phyloP scores from a whole-genome alignment of 129 eudicot species.

The Silybum marianum region DNA sequence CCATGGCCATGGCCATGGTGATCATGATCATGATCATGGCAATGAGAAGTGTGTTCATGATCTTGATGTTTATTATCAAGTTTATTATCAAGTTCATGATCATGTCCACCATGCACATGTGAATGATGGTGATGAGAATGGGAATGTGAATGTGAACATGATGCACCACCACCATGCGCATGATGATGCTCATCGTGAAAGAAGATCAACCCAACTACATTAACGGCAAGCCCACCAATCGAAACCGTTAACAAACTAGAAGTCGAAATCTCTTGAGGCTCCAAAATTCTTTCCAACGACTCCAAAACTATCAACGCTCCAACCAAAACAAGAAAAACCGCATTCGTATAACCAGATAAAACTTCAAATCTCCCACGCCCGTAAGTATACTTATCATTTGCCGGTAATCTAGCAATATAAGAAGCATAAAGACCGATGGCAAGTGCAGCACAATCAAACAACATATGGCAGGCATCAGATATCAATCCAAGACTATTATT shows the following conservation, averaged over 20 bases:
- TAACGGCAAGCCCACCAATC: conserved; percentile 84
- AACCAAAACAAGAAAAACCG: conserved; percentile 90
- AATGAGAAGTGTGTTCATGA: too few species aligned
- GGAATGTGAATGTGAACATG: conserved; percentile 72
- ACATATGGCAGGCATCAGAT: conserved; percentile 98
- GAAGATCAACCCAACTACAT: conserved; percentile 83
- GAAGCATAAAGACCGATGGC: conserved; percentile 95
- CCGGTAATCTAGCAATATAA: conserved; percentile 81
- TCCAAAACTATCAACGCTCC: conserved; percentile 88
- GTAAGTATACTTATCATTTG: conserved; percentile 69
- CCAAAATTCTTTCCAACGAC: conserved; percentile 89
- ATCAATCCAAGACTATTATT: conserved; percentile 97
- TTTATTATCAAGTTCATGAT: conserved; percentile 8
- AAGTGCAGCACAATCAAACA: conserved; percentile 97
- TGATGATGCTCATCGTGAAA: conserved; percentile 98
- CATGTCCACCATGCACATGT: conserved; percentile 33
- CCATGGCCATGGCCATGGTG: background rate
- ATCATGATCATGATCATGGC: conserved; percentile 19
- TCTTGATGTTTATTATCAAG: conserved; percentile 10
- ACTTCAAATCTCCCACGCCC: conserved; percentile 99
- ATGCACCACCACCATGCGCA: conserved; percentile 87
- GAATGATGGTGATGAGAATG: conserved; percentile 42
- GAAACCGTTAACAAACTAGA: conserved; percentile 81
- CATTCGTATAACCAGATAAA: conserved; percentile 90
- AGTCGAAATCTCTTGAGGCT: conserved; percentile 93